Evolutionary conservation across 2,329 filamentous ascomycete genomes (phyloP).

Genomic region (Exophiala alcalophila): DNA sequence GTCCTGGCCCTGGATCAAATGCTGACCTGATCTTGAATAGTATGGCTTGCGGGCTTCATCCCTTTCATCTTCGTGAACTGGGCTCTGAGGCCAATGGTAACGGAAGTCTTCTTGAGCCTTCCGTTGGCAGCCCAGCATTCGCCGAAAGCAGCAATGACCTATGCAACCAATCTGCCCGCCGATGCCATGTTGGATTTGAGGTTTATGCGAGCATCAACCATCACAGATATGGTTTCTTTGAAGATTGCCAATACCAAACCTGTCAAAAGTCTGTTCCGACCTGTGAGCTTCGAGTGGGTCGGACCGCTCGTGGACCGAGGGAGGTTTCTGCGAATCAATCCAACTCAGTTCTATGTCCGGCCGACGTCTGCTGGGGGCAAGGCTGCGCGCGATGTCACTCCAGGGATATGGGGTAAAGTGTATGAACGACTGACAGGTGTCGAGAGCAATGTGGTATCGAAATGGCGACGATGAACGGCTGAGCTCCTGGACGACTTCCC

Average conservation of each 20-base stretch:
- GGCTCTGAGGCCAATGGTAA: constrained; percentile 67
- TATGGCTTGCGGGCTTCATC: constrained; percentile 50
- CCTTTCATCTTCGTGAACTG: constrained; percentile 65
- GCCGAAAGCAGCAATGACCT: constrained; percentile 45
- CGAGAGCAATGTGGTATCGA: constrained; percentile 15
- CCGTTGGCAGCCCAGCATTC: constrained; percentile 64
- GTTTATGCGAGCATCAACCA: constrained; percentile 46
- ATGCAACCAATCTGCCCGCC: constrained; percentile 44
- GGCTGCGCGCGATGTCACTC: constrained; percentile 38
- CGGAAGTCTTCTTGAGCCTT: constrained; percentile 66
- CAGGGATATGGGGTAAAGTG: constrained; percentile 44
- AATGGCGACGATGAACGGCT: constrained; percentile 26
- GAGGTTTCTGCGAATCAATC: constrained; percentile 40
- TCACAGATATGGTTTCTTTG: constrained; percentile 43
- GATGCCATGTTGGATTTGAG: constrained; percentile 45
- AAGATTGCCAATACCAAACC: constrained; percentile 42
- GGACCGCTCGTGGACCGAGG: constrained; percentile 38
- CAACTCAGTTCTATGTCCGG: constrained; percentile 41
- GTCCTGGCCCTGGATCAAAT: not conserved
- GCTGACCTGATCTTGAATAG: constrained; percentile 17
- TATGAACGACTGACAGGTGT: constrained; percentile 39
- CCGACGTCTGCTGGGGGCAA: constrained; percentile 35
- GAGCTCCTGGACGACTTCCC: no score
- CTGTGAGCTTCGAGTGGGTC: constrained; percentile 39
- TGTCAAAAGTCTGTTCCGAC: constrained; percentile 37